Base-by-base conservation (phyloP, 805 yeast species). In the Saturnispora saitoi region DNA sequence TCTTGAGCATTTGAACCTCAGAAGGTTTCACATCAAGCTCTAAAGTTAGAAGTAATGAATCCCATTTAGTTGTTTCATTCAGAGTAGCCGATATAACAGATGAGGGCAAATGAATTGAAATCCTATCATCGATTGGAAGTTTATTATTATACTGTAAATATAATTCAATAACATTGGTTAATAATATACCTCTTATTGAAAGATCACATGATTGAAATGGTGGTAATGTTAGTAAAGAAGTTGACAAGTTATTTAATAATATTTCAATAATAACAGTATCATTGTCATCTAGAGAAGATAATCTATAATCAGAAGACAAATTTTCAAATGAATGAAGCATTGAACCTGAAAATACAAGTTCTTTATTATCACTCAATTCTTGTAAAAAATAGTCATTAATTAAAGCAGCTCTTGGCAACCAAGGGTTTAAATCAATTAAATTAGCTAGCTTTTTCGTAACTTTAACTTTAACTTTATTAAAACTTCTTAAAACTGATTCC, bases 401-500 rank as follows among this genome's bases (percentile, higher is more conserved):
- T 9, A 50, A 5, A 4, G 53, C 49, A 12, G 47, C 37, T 32
- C 49, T 48, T 30, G 45, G 42, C 26, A 50, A 38, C 41, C 45
- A 48, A 10, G 39, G 39, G 28, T 48, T 50, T 9, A 29, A 17
- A 28, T 46, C 45, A 22, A 50, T 50, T 10, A 48, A 44, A 17
- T 44, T n/a, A n/a, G 45, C 42, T n/a, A 48, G 9, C 28, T 42
- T 32, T 24, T 24, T 17, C 9, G 31, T 39, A 11, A 50, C 43
- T 17, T 15, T 28, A 19, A 50, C 44, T 14, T 38, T 26, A 28
- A 47, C 48, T 20, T 37, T 32, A 24, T 49, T 54, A 12, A 68
- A 52, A 11, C 57, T 52, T 36, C 63, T 51, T 15, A 73, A 48
- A 1, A 63, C 61, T 42, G 15, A 36, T 50, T 42, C 58, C 57